Percentiles rank a stretch among this genome's conserved stretches.
These are phyloP conservation scores for Aureobasidium uvarum DNA, from an alignment of 2,329 filamentous ascomycete genomes.

Conservation along the genomic window DNA sequence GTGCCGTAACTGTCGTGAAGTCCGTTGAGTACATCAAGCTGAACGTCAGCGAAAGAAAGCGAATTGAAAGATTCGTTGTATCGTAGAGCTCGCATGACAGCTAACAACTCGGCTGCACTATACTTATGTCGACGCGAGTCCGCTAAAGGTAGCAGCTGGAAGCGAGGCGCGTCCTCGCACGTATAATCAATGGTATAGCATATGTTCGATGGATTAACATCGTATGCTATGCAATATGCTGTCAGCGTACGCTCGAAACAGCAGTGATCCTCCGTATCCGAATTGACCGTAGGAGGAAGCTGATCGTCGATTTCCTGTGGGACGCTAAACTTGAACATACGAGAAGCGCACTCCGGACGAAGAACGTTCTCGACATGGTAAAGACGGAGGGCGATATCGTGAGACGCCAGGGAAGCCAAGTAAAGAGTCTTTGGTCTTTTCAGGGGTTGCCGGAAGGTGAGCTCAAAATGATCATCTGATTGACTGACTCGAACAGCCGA, in stretches of 20 bases:
- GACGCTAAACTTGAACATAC: constrained; percentile 62
- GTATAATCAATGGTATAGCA: constrained; percentile 60
- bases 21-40: constrained; percentile 63
- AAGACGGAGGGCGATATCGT: constrained; percentile 63
- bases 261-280: constrained; percentile 59
- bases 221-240: constrained; percentile 68
- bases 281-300: constrained; percentile 47
- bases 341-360: constrained; percentile 63
- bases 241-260: constrained; percentile 65
- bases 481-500: constrained; percentile 59
- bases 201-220: constrained; percentile 65
- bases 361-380: constrained; percentile 61
- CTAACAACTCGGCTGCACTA: constrained; percentile 61
- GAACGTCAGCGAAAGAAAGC: constrained; percentile 65
- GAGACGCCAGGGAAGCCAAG: constrained; percentile 62
- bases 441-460: constrained; percentile 60
- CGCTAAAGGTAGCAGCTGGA: constrained; percentile 60
- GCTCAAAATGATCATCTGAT: constrained; percentile 64
- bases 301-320: constrained; percentile 56
- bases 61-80: constrained; percentile 69
- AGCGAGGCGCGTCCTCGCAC: constrained; percentile 66
- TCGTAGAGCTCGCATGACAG: constrained; percentile 65
- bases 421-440: constrained; percentile 56
- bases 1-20: constrained; percentile 59
- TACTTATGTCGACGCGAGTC: constrained; percentile 55